Evolutionary conservation across 2,329 filamentous ascomycete genomes (phyloP), one percentile per base, ranked within the genome.

Genomic region (Phoma sp.): DNA sequence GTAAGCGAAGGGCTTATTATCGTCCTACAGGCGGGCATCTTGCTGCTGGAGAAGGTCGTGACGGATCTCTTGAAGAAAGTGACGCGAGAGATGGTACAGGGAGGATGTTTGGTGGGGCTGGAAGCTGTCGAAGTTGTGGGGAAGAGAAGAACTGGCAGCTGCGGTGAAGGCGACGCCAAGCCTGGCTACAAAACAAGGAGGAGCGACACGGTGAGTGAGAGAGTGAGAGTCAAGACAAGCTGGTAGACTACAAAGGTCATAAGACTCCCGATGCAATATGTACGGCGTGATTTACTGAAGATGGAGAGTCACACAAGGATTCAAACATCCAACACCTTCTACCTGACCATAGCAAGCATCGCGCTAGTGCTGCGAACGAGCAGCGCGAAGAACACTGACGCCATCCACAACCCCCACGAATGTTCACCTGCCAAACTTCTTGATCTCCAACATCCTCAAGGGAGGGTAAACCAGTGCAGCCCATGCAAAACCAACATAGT

Each of bases 401-500:
- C 19, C 38, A 0, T 25, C 13, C 39, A 24, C 9, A 19, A 7
- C 1, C 15, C 22, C 6, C 15, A 7, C 10, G n/a, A 8, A 13
- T 13, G 21, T 24, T 73, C 68, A 85, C 39, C 82, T 74, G 6
- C 78, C 80, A 41, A 82, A 77, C 36, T 66, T 77, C 63, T 77
- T 80, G 39, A 84, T 70, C 69, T 86, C 84, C 58, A 80, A 67
- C 61, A 76, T 80, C 54, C 84, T 75, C 44, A 85, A 63, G 6
- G 81, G 81, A 5, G 82, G 81, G 64, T 83, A 88, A 2, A 86
- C 78, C 5, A 87, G 38, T 2, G 76, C 82, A 4, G 84, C 82
- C 84, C 83, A 87, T 0, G 80, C 77, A 64, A 86, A 86, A 1
- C 83, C 84, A 33, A 88, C 81, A 58, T 84, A 85, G 35, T 84